Evolutionary conservation across 2,329 filamentous ascomycete genomes (phyloP), one percentile per base, ranked within the genome.

Genomic region (Hymenoscyphus fraxineus): DNA sequence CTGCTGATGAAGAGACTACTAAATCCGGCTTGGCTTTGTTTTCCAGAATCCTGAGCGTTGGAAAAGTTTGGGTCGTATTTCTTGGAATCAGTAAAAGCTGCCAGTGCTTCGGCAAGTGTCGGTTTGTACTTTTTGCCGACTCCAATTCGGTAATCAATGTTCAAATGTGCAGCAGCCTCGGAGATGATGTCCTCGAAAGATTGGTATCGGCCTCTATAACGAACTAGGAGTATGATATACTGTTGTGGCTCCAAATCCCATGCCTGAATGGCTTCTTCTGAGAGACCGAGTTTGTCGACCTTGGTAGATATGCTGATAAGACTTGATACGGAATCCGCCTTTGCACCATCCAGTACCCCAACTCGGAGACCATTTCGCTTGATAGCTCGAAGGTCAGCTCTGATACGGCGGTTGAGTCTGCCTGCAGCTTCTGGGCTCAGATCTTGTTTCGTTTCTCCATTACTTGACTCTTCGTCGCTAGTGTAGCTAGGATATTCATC

Each of bases 71-170:
- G 68, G 27, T 65, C 59, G 40, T 69, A 60, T 60, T 67, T 71
- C 10, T 65, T 68, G 35, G 47, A 57, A 58, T 71, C 71, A 4
- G 71, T 67, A 60, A 80, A 80, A 1, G 78, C 77, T 19, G 67
- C 71, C 4, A 74, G 63, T 0, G 78, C 79, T 38, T 79, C 72
- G n/a, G 64, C 41, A 6, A 82, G 60, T 0, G 83, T 85, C 0
- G 92, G 91, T 70, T 93, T 95, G 75, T 93, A 91, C 3, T 77
- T 81, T n/a, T 82, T 78, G 71, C 89, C 89, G 62, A 91, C 85
- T 1, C 91, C 90, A 31, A 95, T 81, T 6, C 87, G 83, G 73
- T 93, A 88, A 2, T 82, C 78, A n/a, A 86, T 68, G 73, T 77
- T 76, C 56, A 72, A 75, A 64, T 71, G 74, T 58, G 70, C 68